These are phyloP conservation scores for Leccinum fuscescens DNA, from an alignment of 1,284 basidiomycete species.

Conservation along the genomic window DNA sequence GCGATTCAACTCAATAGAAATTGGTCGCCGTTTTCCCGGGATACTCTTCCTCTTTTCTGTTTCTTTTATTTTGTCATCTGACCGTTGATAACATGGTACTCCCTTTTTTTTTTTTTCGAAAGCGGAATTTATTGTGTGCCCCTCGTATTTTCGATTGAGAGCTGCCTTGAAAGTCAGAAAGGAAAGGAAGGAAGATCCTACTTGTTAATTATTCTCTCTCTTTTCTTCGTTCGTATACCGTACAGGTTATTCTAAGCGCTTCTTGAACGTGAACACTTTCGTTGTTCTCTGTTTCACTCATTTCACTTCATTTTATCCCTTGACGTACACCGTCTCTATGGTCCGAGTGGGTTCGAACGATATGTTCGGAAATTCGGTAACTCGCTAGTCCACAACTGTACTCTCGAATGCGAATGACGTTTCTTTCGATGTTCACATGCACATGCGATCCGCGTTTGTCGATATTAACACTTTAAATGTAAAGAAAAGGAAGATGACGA, in stretches of 20 bases:
- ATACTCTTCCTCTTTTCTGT: not conserved
- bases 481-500: not conserved
- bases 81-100: not conserved
- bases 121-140: not conserved
- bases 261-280: not conserved
- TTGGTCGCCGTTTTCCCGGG: not conserved
- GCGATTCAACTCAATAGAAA: conserved; percentile 13
- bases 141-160: not conserved
- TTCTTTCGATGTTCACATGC: not conserved
- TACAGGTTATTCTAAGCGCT: not conserved
- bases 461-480: conserved; percentile 4
- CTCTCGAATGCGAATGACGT: not conserved
- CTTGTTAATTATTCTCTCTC: not conserved
- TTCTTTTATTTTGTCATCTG: not conserved
- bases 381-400: not conserved
- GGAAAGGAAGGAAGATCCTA: not conserved
- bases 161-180: not conserved
- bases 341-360: not conserved
- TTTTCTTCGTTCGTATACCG: not conserved
- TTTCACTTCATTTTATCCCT: not conserved
- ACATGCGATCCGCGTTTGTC: conserved; percentile 4
- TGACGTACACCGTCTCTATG: not conserved
- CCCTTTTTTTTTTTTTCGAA: not conserved
- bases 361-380: not conserved
- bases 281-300: not conserved